These are phyloP conservation scores for Penicillium cinerascens DNA, from an alignment of 495 filamentous ascomycete species.

Conservation along the genomic window DNA sequence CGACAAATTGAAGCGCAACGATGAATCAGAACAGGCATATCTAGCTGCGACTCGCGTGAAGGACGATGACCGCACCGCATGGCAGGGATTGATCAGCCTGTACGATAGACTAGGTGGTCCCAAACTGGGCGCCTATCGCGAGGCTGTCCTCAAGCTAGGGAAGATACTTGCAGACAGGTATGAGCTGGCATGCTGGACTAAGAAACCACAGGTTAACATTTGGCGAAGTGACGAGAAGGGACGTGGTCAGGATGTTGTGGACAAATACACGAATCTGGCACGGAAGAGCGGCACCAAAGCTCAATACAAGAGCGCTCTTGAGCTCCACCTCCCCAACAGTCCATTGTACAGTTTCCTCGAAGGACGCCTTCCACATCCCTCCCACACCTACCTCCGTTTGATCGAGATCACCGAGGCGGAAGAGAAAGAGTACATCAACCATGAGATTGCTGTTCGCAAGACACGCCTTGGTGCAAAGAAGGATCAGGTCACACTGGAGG, in stretches of 20 bases:
- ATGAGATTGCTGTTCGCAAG: conserved; percentile 80
- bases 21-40: conserved; percentile 74
- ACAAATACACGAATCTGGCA: conserved; percentile 72
- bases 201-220: not conserved
- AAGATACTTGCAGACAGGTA: conserved; percentile 66
- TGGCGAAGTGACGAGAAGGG: conserved; percentile 52
- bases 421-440: conserved; percentile 88
- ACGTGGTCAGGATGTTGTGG: conserved; percentile 74
- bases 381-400: conserved; percentile 74
- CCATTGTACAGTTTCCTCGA: conserved; percentile 79
- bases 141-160: conserved; percentile 68
- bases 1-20: conserved; percentile 66
- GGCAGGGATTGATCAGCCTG: conserved; percentile 84
- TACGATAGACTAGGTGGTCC: conserved; percentile 71
- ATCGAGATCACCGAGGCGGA: conserved; percentile 83
- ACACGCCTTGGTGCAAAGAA: conserved; percentile 83
- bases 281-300: conserved; percentile 65
- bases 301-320: conserved; percentile 70
- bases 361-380: conserved; percentile 77
- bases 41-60: conserved; percentile 66
- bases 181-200: conserved; percentile 17
- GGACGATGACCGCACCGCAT: conserved; percentile 63
- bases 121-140: conserved; percentile 70
- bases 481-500: conserved; percentile 77
- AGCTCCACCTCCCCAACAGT: conserved; percentile 70